Evolutionary conservation across 495 filamentous ascomycete genomes (phyloP).

Genomic region (Penicillium fimorum): DNA sequence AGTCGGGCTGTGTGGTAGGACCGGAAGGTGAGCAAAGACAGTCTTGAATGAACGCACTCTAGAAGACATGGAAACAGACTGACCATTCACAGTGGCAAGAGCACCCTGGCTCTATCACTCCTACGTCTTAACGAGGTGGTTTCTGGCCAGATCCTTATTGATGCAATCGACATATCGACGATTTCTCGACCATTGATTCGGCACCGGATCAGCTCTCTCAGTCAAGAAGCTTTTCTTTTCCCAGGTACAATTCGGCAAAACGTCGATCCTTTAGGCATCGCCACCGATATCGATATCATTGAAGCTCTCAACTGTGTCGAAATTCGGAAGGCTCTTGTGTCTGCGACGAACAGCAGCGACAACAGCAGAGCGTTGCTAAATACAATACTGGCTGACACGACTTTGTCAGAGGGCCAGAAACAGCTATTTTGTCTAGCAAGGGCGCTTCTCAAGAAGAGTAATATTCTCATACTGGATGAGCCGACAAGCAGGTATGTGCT

Average conservation of each 20-base stretch:
- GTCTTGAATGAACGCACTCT: background rate
- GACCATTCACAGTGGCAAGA: conserved; percentile 52
- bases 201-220: conserved; percentile 54
- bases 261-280: conserved; percentile 43
- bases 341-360: background rate
- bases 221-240: conserved; percentile 60
- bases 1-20: conserved; percentile 40
- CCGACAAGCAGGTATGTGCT: conserved; percentile 41
- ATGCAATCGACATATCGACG: conserved; percentile 48
- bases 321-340: conserved; percentile 15
- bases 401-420: conserved; percentile 55
- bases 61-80: background rate
- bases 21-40: conserved; percentile 27
- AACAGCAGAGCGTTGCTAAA: conserved; percentile 51
- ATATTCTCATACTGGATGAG: conserved; percentile 45
- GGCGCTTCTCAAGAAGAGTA: conserved; percentile 47
- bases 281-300: conserved; percentile 28
- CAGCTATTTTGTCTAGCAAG: conserved; percentile 60
- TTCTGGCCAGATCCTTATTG: conserved; percentile 53
- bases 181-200: conserved; percentile 49
- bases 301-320: conserved; percentile 43
- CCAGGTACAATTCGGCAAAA: conserved; percentile 56
- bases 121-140: conserved; percentile 53
- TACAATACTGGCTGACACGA: conserved; percentile 22
- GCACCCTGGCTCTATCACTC: conserved; percentile 56